phyloP scores from a whole-genome alignment of 2,329 filamentous ascomycete genomes.

The Fusarium oligoseptatum region DNA sequence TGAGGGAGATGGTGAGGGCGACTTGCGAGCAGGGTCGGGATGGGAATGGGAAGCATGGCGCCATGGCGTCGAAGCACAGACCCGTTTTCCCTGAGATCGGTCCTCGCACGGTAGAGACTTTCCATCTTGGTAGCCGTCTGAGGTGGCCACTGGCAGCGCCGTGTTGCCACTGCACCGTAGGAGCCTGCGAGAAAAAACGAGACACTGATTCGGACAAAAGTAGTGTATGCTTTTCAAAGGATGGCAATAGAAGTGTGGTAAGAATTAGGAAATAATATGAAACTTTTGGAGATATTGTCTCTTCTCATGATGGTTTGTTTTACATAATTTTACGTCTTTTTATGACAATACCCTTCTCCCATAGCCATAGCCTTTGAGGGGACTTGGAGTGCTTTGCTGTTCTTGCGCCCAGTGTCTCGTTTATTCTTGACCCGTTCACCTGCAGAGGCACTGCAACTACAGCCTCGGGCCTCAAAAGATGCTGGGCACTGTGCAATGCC shows the following conservation, averaged over 20 bases:
- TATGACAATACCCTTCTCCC: background rate
- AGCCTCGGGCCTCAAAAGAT: background rate
- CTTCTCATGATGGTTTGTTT: background rate
- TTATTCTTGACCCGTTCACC: background rate
- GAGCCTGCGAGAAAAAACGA: background rate
- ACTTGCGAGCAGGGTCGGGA: conserved; percentile 1
- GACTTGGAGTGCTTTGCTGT: background rate
- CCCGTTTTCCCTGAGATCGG: background rate
- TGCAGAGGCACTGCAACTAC: background rate
- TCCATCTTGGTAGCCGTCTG: conserved; percentile 7
- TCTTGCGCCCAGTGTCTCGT: background rate
- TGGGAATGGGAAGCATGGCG: conserved; percentile 17
- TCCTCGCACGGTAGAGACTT: conserved; percentile 19
- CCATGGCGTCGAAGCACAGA: conserved; percentile 20
- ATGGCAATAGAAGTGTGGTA: background rate
- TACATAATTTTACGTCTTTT: background rate
- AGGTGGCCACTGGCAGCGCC: background rate
- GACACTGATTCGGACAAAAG: background rate
- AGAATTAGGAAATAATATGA: background rate
- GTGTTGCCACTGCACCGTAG: conserved; percentile 1
- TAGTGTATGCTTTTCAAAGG: background rate
- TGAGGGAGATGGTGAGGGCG: conserved; percentile 3
- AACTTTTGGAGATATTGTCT: background rate
- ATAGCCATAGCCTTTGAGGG: background rate
- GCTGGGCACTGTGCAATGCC: background rate